These are phyloP conservation scores for Hericium coralloides DNA, from an alignment of 768 basidiomycete genomes.

Conservation along the genomic window DNA sequence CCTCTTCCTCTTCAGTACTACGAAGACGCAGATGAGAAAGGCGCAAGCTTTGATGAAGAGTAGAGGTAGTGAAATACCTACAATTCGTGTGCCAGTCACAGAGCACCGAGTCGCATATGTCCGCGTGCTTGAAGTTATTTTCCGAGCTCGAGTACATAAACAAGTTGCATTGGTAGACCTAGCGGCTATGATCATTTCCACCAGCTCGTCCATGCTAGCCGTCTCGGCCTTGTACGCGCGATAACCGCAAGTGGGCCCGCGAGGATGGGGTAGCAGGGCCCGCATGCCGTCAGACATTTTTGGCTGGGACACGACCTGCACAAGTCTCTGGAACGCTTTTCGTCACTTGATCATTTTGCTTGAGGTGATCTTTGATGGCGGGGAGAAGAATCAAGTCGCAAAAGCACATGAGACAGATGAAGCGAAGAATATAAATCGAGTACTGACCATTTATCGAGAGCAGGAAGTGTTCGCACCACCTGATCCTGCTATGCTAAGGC, in stretches of 20 bases:
- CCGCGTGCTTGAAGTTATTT: conserved; percentile 98
- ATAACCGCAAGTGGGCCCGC: conserved; percentile 65
- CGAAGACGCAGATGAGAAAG: conserved; percentile 34
- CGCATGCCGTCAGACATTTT: conserved; percentile 82
- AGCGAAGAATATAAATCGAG: conserved; percentile 6
- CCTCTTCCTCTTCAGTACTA: conserved; percentile 99
- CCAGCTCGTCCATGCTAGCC: conserved; percentile 99
- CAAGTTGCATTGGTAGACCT: conserved; percentile 98
- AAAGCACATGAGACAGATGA: conserved; percentile 4
- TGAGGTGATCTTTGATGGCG: conserved; percentile 27
- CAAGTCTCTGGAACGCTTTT: conserved; percentile 99
- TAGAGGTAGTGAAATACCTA: conserved; percentile 28
- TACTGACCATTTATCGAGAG: conserved; percentile 88
- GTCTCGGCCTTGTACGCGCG: conserved; percentile 89
- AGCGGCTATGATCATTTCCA: conserved; percentile 97
- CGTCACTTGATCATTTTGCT: conserved; percentile 99
- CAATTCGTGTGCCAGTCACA: conserved; percentile 97
- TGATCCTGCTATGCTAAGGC: conserved; percentile 99
- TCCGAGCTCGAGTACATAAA: conserved; percentile 99
- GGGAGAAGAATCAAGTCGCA: conserved; percentile 8
- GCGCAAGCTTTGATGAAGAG: conserved; percentile 30
- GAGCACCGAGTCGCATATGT: conserved; percentile 97
- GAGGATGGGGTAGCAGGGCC: conserved; percentile 52
- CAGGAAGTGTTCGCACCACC: conserved; percentile 99
- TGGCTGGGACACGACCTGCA: conserved; percentile 94